These are phyloP conservation scores for Podospora anserina DNA, from an alignment of 495 filamentous ascomycete species.

Conservation along the genomic window DNA sequence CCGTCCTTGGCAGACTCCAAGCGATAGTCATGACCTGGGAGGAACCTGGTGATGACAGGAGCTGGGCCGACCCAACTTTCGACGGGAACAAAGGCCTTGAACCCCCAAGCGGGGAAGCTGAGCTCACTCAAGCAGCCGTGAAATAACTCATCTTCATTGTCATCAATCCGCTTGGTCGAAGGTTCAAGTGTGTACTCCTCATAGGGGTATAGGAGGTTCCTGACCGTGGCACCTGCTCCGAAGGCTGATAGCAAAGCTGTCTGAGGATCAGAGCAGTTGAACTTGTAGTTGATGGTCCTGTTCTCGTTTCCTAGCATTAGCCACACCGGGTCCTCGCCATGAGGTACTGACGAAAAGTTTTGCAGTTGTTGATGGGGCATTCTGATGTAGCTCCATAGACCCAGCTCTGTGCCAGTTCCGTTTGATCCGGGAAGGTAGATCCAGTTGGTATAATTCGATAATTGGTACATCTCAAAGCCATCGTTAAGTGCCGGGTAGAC, in stretches of 20 bases:
- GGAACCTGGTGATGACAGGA: constrained; percentile 62
- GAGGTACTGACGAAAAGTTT: constrained; percentile 57
- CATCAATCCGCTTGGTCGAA: constrained; percentile 25
- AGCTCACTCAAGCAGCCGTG: constrained; percentile 18
- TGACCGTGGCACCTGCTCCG: constrained; percentile 52
- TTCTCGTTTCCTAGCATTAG: constrained; percentile 64
- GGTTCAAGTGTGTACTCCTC: constrained; percentile 53
- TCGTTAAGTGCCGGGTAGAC: constrained; percentile 62
- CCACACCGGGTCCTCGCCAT: constrained; percentile 47
- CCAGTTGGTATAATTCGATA: constrained; percentile 59
- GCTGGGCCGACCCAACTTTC: constrained; percentile 51
- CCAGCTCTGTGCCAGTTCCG: constrained; percentile 57
- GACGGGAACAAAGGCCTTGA: constrained; percentile 60
- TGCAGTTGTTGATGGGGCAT: constrained; percentile 41
- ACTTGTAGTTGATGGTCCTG: constrained; percentile 55
- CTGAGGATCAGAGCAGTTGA: constrained; percentile 54
- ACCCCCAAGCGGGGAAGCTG: constrained; percentile 55
- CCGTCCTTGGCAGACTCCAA: constrained; percentile 44
- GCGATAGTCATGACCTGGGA: constrained; percentile 59
- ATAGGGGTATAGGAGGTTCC: constrained; percentile 66
- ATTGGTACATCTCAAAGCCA: constrained; percentile 55
- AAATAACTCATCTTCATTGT: constrained; percentile 6
- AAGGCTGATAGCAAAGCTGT: constrained; percentile 56
- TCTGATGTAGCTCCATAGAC: constrained; percentile 52
- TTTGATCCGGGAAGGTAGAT: constrained; percentile 56